Evolutionary conservation across 2,329 filamentous ascomycete species (phyloP), one percentile per base, ranked within the genome.

Genomic region (Arthroderma sp.): DNA sequence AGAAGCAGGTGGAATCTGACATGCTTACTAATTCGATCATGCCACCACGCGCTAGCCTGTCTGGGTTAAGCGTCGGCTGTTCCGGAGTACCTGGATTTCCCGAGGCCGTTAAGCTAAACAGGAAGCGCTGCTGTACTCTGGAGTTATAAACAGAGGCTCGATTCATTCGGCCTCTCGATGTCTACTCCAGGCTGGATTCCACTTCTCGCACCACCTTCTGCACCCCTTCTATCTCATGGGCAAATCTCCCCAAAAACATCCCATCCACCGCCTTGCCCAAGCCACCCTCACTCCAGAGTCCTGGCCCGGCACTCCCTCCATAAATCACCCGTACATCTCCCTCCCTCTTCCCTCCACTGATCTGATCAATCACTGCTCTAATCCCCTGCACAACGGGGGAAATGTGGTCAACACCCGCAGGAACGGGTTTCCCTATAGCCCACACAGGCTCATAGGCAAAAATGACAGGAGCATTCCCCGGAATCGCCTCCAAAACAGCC

Each of bases 371-470:
- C 7, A 76, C 61, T 4, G 56, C 55, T 44, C 80, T 71, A 40
- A 88, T 70, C 11, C 75, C 76, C 53, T 72, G 72, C 10, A 83
- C 79, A 1, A 91, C 83, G 33, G 70, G 73, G 3, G 81, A 73
- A 0, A 93, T 82, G 57, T 93, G 81, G 49, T 80, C 78, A 11
- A 80, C 74, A 5, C 73, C 73, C 0, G 85, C 85, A 2, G 85
- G 85, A 55, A 80, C 69, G 1, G 73, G 68, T 6, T 84, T 80
- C 0, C 85, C 85, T 61, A 91, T 93, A 1, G 85, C 85, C 85
- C 85, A 93, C 1, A 91, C 84, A 5, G 85, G 85, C 67, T 93
- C 85, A 57, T 93, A 93, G 1, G 85, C 85, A 46, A 93, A 72
- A 5, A 89, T 75, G 4, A 91, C 73, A 40, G 86, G 80, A 0